phyloP scores from a whole-genome alignment of 2,329 filamentous ascomycete genomes.

The Cordyceps militaris region DNA sequence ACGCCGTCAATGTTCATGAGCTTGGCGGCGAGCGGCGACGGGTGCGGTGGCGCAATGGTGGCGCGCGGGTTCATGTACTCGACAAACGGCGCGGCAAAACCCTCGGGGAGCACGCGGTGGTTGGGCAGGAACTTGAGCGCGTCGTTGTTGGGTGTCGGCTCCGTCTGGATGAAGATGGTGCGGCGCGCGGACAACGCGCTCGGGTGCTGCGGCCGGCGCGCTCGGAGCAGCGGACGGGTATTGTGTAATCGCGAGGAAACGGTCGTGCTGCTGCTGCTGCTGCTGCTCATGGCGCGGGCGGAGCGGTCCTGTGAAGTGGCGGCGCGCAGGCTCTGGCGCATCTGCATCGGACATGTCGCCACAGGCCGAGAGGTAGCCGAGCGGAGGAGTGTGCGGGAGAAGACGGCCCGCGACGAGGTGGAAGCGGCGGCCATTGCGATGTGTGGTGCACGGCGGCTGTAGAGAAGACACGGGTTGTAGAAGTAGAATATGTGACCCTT shows the following conservation, averaged over 20 bases:
- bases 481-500: not conserved
- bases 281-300: not conserved
- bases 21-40: slow-evolving; percentile 83
- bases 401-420: slow-evolving; percentile 3
- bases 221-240: slow-evolving; percentile 1
- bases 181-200: slow-evolving; percentile 32
- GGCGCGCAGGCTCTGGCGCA: slow-evolving; percentile 12
- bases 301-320: not conserved
- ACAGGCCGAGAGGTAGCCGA: slow-evolving; percentile 13
- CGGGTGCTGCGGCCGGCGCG: slow-evolving; percentile 8
- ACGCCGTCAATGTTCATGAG: slow-evolving; percentile 92
- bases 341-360: slow-evolving; percentile 13
- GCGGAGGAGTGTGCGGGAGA: slow-evolving; percentile 8
- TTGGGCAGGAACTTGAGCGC: slow-evolving; percentile 96
- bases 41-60: slow-evolving; percentile 80
- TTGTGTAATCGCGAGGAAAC: not conserved
- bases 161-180: slow-evolving; percentile 96
- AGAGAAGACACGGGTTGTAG: too few relatives aligned
- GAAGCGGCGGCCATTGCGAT: slow-evolving; percentile 5
- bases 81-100: slow-evolving; percentile 68
- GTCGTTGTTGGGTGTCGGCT: slow-evolving; percentile 89
- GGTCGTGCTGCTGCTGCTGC: not conserved
- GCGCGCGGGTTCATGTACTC: slow-evolving; percentile 88
- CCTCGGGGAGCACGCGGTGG: slow-evolving; percentile 71
- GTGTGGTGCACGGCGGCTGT: not conserved